Percentiles rank a stretch among this genome's conserved stretches.
These are phyloP conservation scores for Neonothopanus nambi DNA, from an alignment of 1,284 basidiomycete species.

Conservation along the genomic window DNA sequence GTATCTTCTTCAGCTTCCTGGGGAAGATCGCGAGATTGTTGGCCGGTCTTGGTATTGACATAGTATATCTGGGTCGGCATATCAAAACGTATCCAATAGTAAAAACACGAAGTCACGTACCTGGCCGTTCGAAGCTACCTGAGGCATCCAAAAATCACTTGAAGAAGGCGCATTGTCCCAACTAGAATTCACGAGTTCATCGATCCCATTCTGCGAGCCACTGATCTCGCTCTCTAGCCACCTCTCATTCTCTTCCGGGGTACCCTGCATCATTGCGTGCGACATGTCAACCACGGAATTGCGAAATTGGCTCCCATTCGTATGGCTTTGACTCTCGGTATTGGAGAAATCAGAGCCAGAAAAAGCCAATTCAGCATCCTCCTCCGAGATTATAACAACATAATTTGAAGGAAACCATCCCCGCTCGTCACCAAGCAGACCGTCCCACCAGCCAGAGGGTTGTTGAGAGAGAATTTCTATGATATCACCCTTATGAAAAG, in stretches of 20 bases:
- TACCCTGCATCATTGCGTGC: constrained; percentile 46
- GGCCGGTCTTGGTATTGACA: constrained; percentile 88
- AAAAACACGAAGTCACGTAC: constrained; percentile 39
- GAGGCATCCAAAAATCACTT: constrained; percentile 80
- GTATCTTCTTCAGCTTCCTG: constrained; percentile 62
- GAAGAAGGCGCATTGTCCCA: constrained; percentile 36
- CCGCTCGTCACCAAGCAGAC: constrained; percentile 82
- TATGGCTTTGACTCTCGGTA: constrained; percentile 27
- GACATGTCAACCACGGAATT: constrained; percentile 50
- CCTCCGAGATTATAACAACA: constrained; percentile 77
- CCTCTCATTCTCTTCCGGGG: constrained; percentile 44
- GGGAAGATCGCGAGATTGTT: constrained; percentile 86
- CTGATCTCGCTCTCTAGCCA: constrained; percentile 47
- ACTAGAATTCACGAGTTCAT: constrained; percentile 26
- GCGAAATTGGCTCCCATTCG: constrained; percentile 21
- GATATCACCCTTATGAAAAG: constrained; percentile 84
- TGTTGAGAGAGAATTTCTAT: constrained; percentile 94
- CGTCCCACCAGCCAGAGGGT: constrained; percentile 99
- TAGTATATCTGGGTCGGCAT: constrained; percentile 76
- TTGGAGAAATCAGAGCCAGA: constrained; percentile 46
- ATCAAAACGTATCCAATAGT: constrained; percentile 12
- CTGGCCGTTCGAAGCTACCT: constrained; percentile 72
- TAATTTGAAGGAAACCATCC: constrained; percentile 99
- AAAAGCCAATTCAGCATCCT: constrained; percentile 73
- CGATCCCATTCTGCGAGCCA: constrained; percentile 22